phyloP scores from a whole-genome alignment of 148 eudicot genomes.

The Arctostaphylos glauca region DNA sequence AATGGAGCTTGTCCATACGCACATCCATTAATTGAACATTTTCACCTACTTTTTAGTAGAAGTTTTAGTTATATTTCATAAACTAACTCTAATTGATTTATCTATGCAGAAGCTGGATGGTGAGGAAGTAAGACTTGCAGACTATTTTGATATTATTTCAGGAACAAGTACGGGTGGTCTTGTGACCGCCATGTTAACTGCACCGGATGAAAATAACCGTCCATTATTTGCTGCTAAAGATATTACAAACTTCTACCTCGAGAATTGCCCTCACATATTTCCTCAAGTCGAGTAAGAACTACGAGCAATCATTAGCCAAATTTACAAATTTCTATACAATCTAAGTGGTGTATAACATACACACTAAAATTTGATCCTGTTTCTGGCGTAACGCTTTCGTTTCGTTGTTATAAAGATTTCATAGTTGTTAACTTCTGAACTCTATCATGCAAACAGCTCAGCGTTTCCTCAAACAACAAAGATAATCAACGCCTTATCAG shows the following conservation, averaged over 20 bases:
- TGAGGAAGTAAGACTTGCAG: slow-evolving; percentile 26
- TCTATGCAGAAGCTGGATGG: slow-evolving; percentile 26
- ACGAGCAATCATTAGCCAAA: no score
- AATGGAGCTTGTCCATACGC: no score
- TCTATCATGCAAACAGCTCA: background rate
- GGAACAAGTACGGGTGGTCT: slow-evolving; percentile 36
- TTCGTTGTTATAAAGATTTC: no score
- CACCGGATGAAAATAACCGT: slow-evolving; percentile 25
- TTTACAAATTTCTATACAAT: no score
- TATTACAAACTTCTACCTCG: slow-evolving; percentile 30
- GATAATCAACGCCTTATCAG: background rate
- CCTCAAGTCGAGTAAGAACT: slow-evolving; percentile 26
- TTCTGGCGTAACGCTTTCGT: no score
- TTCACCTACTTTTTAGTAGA: background rate
- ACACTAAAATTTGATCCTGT: no score
- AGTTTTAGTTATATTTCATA: background rate
- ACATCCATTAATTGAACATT: no score
- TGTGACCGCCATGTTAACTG: slow-evolving; percentile 31
- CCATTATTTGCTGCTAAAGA: slow-evolving; percentile 31
- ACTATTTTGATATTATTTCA: slow-evolving; percentile 27
- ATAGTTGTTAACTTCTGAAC: background rate
- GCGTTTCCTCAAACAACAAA: background rate
- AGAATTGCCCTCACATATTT: slow-evolving; percentile 29
- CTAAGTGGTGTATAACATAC: no score
- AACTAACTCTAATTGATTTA: background rate